Conservation (phyloP, 169 alveolate genomes). For the Cryptosporidium muris region DNA sequence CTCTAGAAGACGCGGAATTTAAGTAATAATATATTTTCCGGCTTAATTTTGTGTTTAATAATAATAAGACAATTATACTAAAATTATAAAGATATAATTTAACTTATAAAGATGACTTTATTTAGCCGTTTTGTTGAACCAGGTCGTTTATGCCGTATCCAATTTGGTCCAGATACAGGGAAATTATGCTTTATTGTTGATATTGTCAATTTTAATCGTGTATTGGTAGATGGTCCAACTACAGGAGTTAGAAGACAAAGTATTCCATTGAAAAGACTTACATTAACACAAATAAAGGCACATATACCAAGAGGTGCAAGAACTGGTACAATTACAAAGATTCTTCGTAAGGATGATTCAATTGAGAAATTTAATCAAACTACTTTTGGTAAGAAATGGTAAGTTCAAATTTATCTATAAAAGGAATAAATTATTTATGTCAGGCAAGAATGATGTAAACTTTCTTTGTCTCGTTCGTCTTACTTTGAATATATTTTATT, state of each 20-base stretch:
- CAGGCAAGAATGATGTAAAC: constrained; percentile 34
- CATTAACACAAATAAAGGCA: constrained; percentile 86
- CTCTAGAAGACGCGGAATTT: too few species aligned
- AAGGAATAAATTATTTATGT: neutral
- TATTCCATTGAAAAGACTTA: constrained; percentile 86
- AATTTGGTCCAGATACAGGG: constrained; percentile 92
- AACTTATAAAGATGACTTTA: constrained; percentile 75
- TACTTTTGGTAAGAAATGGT: constrained; percentile 83
- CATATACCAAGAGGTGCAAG: constrained; percentile 88
- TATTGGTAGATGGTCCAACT: constrained; percentile 90
- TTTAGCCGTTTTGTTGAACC: constrained; percentile 91
- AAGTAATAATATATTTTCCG: too few species aligned
- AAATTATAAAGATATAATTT: too few species aligned
- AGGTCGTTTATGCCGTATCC: constrained; percentile 90
- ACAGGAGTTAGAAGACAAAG: constrained; percentile 88
- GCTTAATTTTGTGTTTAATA: too few species aligned
- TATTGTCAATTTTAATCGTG: constrained; percentile 85
- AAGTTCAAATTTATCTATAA: constrained; percentile 19
- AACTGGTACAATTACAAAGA: constrained; percentile 82
- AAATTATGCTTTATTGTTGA: constrained; percentile 91
- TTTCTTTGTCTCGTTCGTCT: constrained; percentile 71
- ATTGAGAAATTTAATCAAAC: constrained; percentile 82
- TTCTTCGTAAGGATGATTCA: constrained; percentile 79
- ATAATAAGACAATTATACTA: too few species aligned
- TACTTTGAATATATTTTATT: neutral